A percentile compares a stretch with the other conserved stretches of the same genome.
Evolutionary conservation across 257 asterid species (phyloP).

Genomic region (Solanum rostratum): DNA sequence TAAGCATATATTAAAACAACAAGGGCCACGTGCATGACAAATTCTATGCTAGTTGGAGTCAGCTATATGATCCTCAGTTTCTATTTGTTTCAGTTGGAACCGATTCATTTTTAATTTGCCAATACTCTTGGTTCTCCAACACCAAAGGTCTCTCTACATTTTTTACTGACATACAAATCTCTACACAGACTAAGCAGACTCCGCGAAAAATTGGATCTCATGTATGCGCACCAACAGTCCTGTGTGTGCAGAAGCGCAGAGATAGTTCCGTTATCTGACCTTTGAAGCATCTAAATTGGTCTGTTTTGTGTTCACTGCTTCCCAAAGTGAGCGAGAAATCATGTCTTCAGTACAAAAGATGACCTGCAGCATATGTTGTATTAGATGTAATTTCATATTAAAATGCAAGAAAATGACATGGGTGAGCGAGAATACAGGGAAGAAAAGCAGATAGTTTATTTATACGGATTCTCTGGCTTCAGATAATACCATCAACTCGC

Average conservation of each 20-base stretch:
- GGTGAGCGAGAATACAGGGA: not conserved
- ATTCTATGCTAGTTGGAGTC: not conserved
- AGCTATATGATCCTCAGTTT: not conserved
- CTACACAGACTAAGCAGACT: not conserved
- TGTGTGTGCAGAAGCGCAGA: not conserved
- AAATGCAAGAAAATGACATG: not conserved
- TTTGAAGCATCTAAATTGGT: conserved; percentile 40
- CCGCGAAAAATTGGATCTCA: not conserved
- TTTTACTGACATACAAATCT: not conserved
- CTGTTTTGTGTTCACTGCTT: conserved; percentile 76
- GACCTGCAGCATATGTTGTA: conserved; percentile 35
- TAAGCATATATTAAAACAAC: not conserved
- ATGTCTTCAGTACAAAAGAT: conserved; percentile 80
- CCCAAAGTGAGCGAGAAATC: conserved; percentile 71
- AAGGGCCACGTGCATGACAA: not conserved
- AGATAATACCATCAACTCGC: not conserved
- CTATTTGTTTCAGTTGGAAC: not conserved
- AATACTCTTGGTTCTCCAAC: not conserved
- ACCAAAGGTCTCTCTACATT: not conserved
- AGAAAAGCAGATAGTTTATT: not conserved
- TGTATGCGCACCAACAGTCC: not conserved
- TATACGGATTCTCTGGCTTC: not conserved
- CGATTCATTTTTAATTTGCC: not conserved
- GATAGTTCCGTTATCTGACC: conserved; percentile 22
- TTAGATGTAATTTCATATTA: not conserved